Evolutionary conservation across 2,329 filamentous ascomycete genomes (phyloP), one percentile per base, ranked within the genome.

Genomic region (Ophiostoma angusticollis): DNA sequence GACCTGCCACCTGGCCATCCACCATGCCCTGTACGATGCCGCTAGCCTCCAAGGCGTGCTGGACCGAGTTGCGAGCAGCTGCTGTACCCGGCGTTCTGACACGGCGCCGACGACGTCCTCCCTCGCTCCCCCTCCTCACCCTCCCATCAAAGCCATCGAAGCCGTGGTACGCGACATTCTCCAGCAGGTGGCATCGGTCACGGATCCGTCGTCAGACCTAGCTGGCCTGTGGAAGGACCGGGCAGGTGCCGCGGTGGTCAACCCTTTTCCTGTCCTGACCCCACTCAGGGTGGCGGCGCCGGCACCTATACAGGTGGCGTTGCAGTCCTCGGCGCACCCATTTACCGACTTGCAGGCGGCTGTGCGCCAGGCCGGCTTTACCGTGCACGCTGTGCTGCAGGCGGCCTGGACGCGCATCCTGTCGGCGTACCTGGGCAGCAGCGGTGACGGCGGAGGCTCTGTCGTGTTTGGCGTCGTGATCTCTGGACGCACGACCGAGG

Each of bases 1-100:
- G 9, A 18, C 28, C 3, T 49, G 43, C 25, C 60, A 68, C 33
- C 45, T 76, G 4, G 54, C 63, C 2, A 65, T 85, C 3, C 80
- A 93, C 46, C 87, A 95, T 58, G 82, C 83, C 1, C 62, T 95
- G 0, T 95, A 93, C 48, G 87, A 95, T 60, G 87, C 85, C 0
- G 67, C 74, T 29, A 86, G 84, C 8, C 60, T 95, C 9, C 63
- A 72, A 4, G 52, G 65, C 1, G 67, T 95, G 1, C 58, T 94
- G 2, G 52, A 62, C 0, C 72, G 80, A 47, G 62, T 93, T 11
- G 50, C n/a, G n/a, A n/a, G n/a, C n/a, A n/a, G n/a, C n/a, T n/a
- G n/a, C n/a, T n/a, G n/a, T n/a, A n/a, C n/a, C n/a, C n/a, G n/a
- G n/a, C n/a, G n/a, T n/a, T n/a, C n/a, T n/a, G n/a, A n/a, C n/a